Evolutionary conservation across 352 stramenopile genomes (phyloP), one percentile per base, ranked within the genome.

Genomic region (Phytophthora meadii): DNA sequence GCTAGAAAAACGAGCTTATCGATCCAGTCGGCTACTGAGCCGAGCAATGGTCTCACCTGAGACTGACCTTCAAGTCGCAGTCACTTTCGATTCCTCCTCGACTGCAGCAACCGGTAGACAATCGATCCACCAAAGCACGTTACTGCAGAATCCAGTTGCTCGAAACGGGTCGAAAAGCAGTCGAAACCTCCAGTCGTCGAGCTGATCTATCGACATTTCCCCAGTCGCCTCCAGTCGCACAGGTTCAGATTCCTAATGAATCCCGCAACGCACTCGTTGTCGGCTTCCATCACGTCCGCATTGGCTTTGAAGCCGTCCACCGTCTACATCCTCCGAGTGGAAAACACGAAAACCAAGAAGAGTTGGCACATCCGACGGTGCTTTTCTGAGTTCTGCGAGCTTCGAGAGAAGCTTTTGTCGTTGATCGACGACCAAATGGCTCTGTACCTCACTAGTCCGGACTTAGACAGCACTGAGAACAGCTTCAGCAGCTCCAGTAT

Each of bases 321-420:
- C 0, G 72, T 93, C 24, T 93, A 93, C 73, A 79, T 90, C 17
- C 48, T 93, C 25, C 72, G 76, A 11, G 74, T 92, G 27, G 79
- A 88, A 47, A 83, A 89, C 65, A 59, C 55, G 17, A 61, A 74
- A 45, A 82, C 57, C 8, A 54, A 57, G 28, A 49, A 75, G 41
- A 76, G 70, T 49, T 93, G 84, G 84, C 82, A 89, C 59, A 56
- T 91, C 25, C 81, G 78, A 36, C 81, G 84, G 12, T 90, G 82
- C 59, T 93, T 93, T 52, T 81, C 81, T 24, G 84, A 93, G 41
- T 93, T 93, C 50, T 86, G 79, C 34, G 84, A 90, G 59, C 57
- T 93, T 47, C 81, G 82, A 37, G 84, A 90, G 28, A 84, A 88
- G 42, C 76, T 93, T 54, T 54, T 90, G 34, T 67, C 73, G 3